Base-by-base conservation (phyloP, 2,329 filamentous ascomycete genomes). In the Exutisphaerella laricina region DNA sequence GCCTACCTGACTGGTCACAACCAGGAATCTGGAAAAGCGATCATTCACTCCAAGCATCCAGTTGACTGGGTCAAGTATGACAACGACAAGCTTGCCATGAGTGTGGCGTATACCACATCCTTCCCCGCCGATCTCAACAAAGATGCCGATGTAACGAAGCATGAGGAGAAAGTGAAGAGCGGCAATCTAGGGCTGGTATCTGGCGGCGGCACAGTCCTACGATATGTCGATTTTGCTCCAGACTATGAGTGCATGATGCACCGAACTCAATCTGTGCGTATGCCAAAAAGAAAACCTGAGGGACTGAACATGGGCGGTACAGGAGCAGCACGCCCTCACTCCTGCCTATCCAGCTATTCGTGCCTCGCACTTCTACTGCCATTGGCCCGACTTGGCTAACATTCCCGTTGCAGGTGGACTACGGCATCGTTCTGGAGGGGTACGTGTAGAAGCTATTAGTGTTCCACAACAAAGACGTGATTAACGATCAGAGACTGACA, bases 91-190 rank as follows among this genome's bases (percentile, higher is more conserved):
- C 68, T 72, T 23, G 64, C 62, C 12, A 77, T 77, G 58, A 64
- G 64, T 13, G 69, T 77, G 20, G 68, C 66, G 46, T 78, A 75
- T 62, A 71, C 72, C 3, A 73, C 75, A 9, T 64, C 66, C 39
- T 71, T 71, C 39, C 74, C 75, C 1, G 66, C 71, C 21, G 56
- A 70, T 36, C 62, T 79, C 41, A 65, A 67, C 51, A 52, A 60
- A 17, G 66, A 73, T 46, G 54, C 63, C 42, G 75, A 79, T 54
- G 62, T 78, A 16, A 51, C 58, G 6, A 60, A 64, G 6, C 76
- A 78, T 58, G 58, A 66, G 21, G 49, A 55, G 26, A 70, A 69
- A 48, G 61, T 75, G 29, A 51, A 54, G 3, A 50, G 49, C 10
- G 58, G 60, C 16, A 65, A 70, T 1, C 72, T 75, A 0, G 75